Base-by-base conservation (phyloP, 2,329 filamentous ascomycete species). In the Emergomyces orientalis region DNA sequence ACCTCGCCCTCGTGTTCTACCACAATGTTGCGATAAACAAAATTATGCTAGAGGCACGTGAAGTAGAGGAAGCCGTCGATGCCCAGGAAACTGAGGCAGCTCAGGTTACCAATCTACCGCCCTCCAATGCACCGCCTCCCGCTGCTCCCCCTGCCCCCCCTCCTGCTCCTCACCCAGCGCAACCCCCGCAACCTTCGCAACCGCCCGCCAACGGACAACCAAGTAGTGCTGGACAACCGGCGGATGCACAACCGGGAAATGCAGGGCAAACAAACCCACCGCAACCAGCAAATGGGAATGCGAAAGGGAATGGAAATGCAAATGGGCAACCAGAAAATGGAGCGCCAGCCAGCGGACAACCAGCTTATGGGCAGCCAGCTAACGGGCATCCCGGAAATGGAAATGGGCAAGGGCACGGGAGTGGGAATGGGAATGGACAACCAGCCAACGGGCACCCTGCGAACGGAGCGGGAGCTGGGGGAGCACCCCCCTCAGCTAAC, bases 21-120 rank as follows among this genome's bases (percentile, higher is more conserved):
- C 63, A 66, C 57, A 41, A 57, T 3, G 27, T 65, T 7, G 32
- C 43, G 14, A 49, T 67, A 27, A 25, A 39, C 30, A 68, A 66
- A 41, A 62, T 68, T 41, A 62, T 68, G 27, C n/a, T 67, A 56
- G 64, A 65, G 11, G 65, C 67, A 57, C 58, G 65, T n/a, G 63
- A 66, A 54, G 64, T 66, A 51, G 70, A 70, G 61, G 65, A 68
- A 60, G 64, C 64, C 2, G 32, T 45, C 13, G 32, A 8, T 11
- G 60, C 22, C 3, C 56, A 57, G 60, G 51, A 62, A 45, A 11
- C 37, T 22, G 37, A 32, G n/a, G 17, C 11, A 6, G 11, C 32
- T 25, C 59, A 45, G 32, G 30, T 14, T 8, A 13, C 25, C 47
- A 39, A 49, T 34, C 58, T 62, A 22, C 63, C 59, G 30, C 37